phyloP scores from a whole-genome alignment of 2,329 filamentous ascomycete species.

The Sporothrix humicola region DNA sequence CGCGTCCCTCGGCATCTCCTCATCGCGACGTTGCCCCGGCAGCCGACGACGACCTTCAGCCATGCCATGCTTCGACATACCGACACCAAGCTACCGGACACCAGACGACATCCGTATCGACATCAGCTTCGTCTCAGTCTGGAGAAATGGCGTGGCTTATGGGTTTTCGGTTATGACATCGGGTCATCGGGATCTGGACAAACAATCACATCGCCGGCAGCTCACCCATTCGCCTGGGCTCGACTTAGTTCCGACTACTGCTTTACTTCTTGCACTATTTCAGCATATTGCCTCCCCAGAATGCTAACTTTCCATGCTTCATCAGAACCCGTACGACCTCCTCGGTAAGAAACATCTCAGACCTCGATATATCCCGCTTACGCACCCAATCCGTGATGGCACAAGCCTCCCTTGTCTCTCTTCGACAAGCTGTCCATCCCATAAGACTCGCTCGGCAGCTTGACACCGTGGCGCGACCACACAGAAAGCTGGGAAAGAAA shows the following conservation, averaged over 20 bases:
- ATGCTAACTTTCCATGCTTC: conserved; percentile 32
- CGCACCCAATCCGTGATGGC: no score
- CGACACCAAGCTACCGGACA: neutral
- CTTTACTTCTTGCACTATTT: no score
- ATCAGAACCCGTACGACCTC: conserved; percentile 94
- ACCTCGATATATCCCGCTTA: neutral
- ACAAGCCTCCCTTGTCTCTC: neutral
- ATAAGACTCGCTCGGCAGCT: neutral
- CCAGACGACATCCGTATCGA: neutral
- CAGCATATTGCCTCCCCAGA: neutral
- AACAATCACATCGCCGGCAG: neutral
- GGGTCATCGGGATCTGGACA: neutral
- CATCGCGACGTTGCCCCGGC: conserved; percentile 11
- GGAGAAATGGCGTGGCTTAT: neutral
- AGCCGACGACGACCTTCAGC: neutral
- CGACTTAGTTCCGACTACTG: neutral
- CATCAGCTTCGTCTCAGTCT: neutral
- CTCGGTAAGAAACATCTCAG: conserved; percentile 72
- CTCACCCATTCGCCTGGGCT: neutral
- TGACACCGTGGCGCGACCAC: neutral
- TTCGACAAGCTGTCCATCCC: neutral
- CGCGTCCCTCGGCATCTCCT: neutral
- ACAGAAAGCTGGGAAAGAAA: neutral
- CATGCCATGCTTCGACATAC: neutral
- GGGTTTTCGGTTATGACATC: neutral